Conservation (phyloP, 2,329 filamentous ascomycete species). For the Fusarium mexicanum region DNA sequence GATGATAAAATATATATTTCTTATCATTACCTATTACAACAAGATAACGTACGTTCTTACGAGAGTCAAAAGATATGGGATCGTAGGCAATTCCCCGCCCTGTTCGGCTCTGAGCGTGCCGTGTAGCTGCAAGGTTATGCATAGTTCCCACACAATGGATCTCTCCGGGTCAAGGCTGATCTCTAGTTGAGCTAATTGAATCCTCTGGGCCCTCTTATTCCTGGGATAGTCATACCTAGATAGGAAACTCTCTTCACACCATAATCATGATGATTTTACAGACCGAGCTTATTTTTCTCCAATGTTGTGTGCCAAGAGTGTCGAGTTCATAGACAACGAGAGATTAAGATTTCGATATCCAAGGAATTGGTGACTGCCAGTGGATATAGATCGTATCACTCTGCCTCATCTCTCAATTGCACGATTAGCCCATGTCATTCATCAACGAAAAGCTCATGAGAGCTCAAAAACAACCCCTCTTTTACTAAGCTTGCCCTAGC, state of each 20-base stretch:
- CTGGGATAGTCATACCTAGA: conserved; percentile 2
- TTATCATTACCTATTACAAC: neutral
- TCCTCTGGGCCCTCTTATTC: conserved; percentile 9
- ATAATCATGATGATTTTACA: neutral
- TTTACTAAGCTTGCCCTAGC: conserved; percentile 4
- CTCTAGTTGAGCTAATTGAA: neutral
- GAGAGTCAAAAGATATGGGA: neutral
- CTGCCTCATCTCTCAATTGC: neutral
- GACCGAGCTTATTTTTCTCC: neutral
- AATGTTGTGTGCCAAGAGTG: neutral
- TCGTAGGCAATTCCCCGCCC: conserved; percentile 6
- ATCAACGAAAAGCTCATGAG: neutral
- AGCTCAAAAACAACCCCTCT: neutral
- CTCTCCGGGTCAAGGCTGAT: neutral
- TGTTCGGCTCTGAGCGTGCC: conserved; percentile 30
- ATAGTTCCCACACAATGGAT: neutral
- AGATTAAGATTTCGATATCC: neutral
- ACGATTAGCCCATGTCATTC: neutral
- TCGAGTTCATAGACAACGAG: neutral
- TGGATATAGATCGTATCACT: neutral
- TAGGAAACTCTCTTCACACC: conserved; percentile 9
- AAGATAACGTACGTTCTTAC: neutral
- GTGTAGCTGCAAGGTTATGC: conserved; percentile 17
- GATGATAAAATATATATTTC: neutral
- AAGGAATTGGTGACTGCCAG: neutral